Base-by-base conservation (phyloP, 2,329 filamentous ascomycete species). In the Colletotrichum tanaceti region DNA sequence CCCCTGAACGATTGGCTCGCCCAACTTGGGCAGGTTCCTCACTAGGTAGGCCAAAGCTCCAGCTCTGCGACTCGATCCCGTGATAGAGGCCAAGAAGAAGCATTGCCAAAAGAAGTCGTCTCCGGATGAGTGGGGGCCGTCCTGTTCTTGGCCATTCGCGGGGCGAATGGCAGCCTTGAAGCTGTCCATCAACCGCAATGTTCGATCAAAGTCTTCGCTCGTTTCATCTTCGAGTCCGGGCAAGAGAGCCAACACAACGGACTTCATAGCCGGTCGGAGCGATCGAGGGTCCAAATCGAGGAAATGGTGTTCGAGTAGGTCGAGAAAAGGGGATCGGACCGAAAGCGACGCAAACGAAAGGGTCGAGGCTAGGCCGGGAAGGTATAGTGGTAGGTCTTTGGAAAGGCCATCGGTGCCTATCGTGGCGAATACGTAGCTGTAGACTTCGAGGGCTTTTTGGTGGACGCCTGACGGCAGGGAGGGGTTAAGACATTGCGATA, bases 101-200 rank as follows among this genome's bases (percentile, higher is more conserved):
- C 94, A 98, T 81, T 99, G 96, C 96, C 96, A 99, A 78, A 98
- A 99, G 78, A 96, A 98, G 72, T 93, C 92, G 72, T 94, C 93
- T 11, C 90, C 89, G 10, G 85, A 85, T 53, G 83, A 87, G 78
- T 87, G 88, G 44, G 79, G 84, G 63, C 77, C 79, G 39, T 80
- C 87, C 71, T 84, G 84, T 62, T 79, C 81, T 71, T 86, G 81
- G 69, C 85, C 85, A 32, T 80, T 80, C 10, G 79, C 73, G 35
- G 89, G 82, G 65, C 90, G 85, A 73, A 94, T 87, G 55, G 88
- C 86, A 67, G 86, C 80, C 75, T 94, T 93, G 77, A 98, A 89
- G 65, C 87, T 89, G 73, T 96, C 91, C 54, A 98, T 78, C 11
- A 97, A 88, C 66, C 87, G 88, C 64, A 97, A 78, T 1, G 94